A percentile compares a stretch with the other conserved stretches of the same genome.
These are phyloP conservation scores for Suillus discolor DNA, from an alignment of 768 basidiomycete genomes.

Conservation along the genomic window DNA sequence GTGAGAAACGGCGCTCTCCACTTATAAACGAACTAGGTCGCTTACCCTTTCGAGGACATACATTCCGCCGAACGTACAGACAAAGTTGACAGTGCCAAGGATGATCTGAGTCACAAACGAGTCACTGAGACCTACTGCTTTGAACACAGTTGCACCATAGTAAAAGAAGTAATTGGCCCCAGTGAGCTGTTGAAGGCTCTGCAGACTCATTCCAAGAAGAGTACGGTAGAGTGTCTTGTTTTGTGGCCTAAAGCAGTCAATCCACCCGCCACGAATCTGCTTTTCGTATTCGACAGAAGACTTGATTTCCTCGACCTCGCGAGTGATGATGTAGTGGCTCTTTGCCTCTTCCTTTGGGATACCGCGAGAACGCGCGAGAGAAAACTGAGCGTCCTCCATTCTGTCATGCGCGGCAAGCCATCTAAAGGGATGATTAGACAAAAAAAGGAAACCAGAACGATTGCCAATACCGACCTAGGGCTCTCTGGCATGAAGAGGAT, in stretches of 20 bases:
- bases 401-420: conserved; percentile 59
- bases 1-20: neutral
- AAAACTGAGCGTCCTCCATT: conserved; percentile 48
- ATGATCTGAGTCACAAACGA: conserved; percentile 76
- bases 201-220: conserved; percentile 62
- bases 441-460: neutral
- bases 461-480: conserved; percentile 40
- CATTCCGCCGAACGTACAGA: conserved; percentile 71
- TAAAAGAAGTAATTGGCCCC: conserved; percentile 75
- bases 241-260: conserved; percentile 61
- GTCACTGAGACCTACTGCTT: conserved; percentile 66
- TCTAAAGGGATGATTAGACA: conserved; percentile 26
- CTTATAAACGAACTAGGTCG: conserved; percentile 7
- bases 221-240: conserved; percentile 69
- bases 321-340: conserved; percentile 43
- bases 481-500: conserved; percentile 74
- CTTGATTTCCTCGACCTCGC: conserved; percentile 58
- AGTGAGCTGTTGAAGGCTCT: conserved; percentile 73
- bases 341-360: conserved; percentile 42
- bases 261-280: conserved; percentile 53
- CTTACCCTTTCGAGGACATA: conserved; percentile 69
- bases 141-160: conserved; percentile 66
- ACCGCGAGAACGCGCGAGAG: conserved; percentile 53
- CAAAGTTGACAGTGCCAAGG: conserved; percentile 72
- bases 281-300: conserved; percentile 53